Percentiles rank a stretch among this genome's conserved stretches.
Conservation (phyloP, 2,329 filamentous ascomycete species). For the Raffaelea arxii region DNA sequence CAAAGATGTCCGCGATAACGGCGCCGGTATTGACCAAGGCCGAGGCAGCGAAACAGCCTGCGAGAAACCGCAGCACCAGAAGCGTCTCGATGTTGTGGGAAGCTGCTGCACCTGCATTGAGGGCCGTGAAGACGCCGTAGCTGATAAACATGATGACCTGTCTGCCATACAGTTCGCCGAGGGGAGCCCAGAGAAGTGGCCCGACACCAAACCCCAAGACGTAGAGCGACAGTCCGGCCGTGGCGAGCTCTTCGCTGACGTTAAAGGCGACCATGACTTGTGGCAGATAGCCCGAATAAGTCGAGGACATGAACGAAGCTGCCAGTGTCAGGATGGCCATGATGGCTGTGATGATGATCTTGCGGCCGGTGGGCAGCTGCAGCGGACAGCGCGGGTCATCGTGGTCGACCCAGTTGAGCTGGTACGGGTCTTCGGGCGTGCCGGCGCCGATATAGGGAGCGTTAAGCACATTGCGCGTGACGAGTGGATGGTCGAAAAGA, state of each 20-base stretch:
- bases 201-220: conserved; percentile 47
- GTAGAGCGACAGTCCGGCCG: conserved; percentile 38
- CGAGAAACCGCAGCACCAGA: conserved; percentile 57
- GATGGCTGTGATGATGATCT: background rate
- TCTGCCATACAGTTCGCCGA: conserved; percentile 10
- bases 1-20: conserved; percentile 54
- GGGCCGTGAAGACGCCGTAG: conserved; percentile 4
- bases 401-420: background rate
- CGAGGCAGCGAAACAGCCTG: conserved; percentile 50
- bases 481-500: conserved; percentile 1
- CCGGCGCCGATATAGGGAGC: background rate
- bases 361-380: background rate
- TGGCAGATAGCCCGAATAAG: background rate
- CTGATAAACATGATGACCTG: conserved; percentile 3
- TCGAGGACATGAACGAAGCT: background rate
- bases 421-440: conserved; percentile 2
- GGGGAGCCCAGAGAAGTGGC: conserved; percentile 45
- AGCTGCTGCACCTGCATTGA: conserved; percentile 3
- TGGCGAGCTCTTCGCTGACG: conserved; percentile 1
- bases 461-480: background rate
- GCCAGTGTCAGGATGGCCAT: conserved; percentile 1
- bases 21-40: conserved; percentile 53
- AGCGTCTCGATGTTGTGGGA: conserved; percentile 42
- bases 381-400: background rate
- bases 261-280: background rate